A percentile compares a stretch with the other conserved stretches of the same genome.
These are phyloP conservation scores for Monascus ruber DNA, from an alignment of 2,329 filamentous ascomycete genomes.

Conservation along the genomic window DNA sequence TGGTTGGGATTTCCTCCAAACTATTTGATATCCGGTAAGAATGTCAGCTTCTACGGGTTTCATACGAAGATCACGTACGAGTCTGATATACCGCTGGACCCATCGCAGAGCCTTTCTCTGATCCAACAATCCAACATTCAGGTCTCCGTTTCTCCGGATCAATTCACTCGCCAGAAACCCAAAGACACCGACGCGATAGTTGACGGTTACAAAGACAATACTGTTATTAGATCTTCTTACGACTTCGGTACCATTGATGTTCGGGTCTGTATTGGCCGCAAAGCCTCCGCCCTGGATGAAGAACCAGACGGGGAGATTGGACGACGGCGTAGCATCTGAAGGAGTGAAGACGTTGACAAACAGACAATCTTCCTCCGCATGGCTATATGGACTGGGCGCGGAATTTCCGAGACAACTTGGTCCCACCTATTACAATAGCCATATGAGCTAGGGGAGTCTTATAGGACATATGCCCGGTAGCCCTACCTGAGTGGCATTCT, in stretches of 20 bases:
- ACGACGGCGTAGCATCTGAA: slow-evolving; percentile 16
- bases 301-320: slow-evolving; percentile 51
- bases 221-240: slow-evolving; percentile 43
- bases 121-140: slow-evolving; percentile 55
- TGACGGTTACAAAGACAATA: slow-evolving; percentile 59
- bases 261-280: slow-evolving; percentile 37
- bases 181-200: slow-evolving; percentile 55
- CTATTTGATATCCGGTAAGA: slow-evolving; percentile 11
- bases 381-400: background rate
- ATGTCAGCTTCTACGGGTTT: too few relatives aligned
- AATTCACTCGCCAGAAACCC: slow-evolving; percentile 52
- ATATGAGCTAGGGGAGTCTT: background rate
- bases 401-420: too few relatives aligned
- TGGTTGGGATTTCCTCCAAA: slow-evolving; percentile 50
- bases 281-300: slow-evolving; percentile 51
- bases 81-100: slow-evolving; percentile 47
- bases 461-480: background rate
- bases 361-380: slow-evolving; percentile 18
- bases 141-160: slow-evolving; percentile 43
- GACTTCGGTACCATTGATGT: slow-evolving; percentile 49
- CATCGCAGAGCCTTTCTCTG: slow-evolving; percentile 50
- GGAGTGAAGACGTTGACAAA: slow-evolving; percentile 25
- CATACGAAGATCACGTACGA: slow-evolving; percentile 2
- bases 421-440: background rate
- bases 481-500: slow-evolving; percentile 41